Evolutionary conservation across 2,329 filamentous ascomycete species (phyloP).

Genomic region (Reticulascus tulasneorum): DNA sequence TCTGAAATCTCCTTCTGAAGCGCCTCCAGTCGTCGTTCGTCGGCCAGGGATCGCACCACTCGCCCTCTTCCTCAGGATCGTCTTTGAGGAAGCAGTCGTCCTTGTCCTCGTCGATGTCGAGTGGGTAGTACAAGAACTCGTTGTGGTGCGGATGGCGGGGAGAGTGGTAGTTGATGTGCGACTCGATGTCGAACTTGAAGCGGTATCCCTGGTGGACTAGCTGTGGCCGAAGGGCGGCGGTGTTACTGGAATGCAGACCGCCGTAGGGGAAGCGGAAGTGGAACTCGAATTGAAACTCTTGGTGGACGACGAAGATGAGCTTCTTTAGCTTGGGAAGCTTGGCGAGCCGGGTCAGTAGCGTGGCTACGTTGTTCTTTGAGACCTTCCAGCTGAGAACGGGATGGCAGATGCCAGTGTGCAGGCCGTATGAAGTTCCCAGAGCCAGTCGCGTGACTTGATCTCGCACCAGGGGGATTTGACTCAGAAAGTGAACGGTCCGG

Average conservation of each 20-base stretch:
- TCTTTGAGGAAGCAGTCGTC: slow-evolving; percentile 18
- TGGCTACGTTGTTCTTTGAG: slow-evolving; percentile 38
- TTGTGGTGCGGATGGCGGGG: slow-evolving; percentile 38
- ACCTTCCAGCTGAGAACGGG: slow-evolving; percentile 41
- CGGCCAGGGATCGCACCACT: slow-evolving; percentile 33
- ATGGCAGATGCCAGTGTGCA: slow-evolving; percentile 41
- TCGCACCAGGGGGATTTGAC: slow-evolving; percentile 39
- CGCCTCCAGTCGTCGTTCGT: slow-evolving; percentile 36
- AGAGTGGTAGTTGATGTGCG: slow-evolving; percentile 38
- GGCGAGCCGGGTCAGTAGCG: slow-evolving; percentile 35
- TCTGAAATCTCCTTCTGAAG: slow-evolving; percentile 29
- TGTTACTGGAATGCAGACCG: slow-evolving; percentile 7
- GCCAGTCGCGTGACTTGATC: slow-evolving; percentile 36
- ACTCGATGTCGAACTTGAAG: slow-evolving; percentile 43
- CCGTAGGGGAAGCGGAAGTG: slow-evolving; percentile 24
- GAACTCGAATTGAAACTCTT: slow-evolving; percentile 44
- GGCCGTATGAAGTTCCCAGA: slow-evolving; percentile 42
- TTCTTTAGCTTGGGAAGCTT: slow-evolving; percentile 36
- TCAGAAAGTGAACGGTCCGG: slow-evolving; percentile 41
- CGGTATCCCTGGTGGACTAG: slow-evolving; percentile 41
- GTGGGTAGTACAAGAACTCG: slow-evolving; percentile 33
- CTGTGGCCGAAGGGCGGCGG: slow-evolving; percentile 25
- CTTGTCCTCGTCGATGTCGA: slow-evolving; percentile 24
- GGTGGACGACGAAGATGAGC: slow-evolving; percentile 42
- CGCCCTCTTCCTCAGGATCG: slow-evolving; percentile 18